Evolutionary conservation across 495 filamentous ascomycete genomes (phyloP).

Genomic region (Evansstolkia leycettana): DNA sequence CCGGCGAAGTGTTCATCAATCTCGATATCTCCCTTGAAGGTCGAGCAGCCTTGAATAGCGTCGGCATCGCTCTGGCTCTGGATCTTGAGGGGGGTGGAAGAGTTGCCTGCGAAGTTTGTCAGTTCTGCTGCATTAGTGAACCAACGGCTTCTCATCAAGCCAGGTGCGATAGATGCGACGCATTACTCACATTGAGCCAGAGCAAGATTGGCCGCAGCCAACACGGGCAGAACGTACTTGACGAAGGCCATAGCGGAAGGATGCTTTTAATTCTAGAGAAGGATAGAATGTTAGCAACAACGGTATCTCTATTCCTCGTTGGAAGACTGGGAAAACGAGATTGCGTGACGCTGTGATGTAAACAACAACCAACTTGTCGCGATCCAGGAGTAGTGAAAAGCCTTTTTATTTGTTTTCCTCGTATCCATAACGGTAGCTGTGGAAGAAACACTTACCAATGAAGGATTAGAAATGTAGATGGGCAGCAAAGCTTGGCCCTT

Average conservation of each 20-base stretch:
- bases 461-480: conserved; percentile 15
- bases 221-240: conserved; percentile 60
- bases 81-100: conserved; percentile 39
- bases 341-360: too few species aligned
- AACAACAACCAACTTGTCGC: too few species aligned
- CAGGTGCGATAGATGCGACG: too few species aligned
- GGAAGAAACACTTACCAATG: conserved; percentile 10
- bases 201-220: conserved; percentile 52
- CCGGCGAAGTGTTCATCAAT: conserved; percentile 42
- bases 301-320: too few species aligned
- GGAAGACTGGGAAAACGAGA: too few species aligned
- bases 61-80: conserved; percentile 62
- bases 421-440: too few species aligned
- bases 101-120: too few species aligned
- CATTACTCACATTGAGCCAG: conserved; percentile 42
- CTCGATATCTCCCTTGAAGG: conserved; percentile 56
- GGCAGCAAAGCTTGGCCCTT: conserved; percentile 7
- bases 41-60: conserved; percentile 51
- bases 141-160: neutral
- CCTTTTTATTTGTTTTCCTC: too few species aligned
- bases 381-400: too few species aligned
- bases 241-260: conserved; percentile 60
- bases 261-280: conserved; percentile 13
- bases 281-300: neutral
- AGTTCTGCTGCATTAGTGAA: conserved; percentile 11